Conservation (phyloP, 2,329 filamentous ascomycete species). For the Colletotrichum sp. region DNA sequence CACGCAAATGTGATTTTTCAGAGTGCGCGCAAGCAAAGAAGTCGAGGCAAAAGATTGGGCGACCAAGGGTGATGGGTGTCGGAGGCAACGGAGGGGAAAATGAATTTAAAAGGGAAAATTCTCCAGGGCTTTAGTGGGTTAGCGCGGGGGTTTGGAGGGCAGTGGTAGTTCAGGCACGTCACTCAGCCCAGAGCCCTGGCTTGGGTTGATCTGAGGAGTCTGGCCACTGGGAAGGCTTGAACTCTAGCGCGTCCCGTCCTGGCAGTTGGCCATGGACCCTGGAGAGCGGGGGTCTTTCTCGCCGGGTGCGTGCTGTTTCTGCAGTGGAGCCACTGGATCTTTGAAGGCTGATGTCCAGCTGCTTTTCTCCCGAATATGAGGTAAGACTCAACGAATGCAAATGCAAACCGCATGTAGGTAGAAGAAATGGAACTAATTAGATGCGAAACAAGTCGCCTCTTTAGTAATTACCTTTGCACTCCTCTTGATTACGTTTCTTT, state of each 20-base stretch:
- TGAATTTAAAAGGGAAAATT: slow-evolving; percentile 24
- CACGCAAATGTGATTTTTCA: neutral
- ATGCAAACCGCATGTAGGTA: neutral
- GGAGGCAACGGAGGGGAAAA: slow-evolving; percentile 19
- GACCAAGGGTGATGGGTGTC: neutral
- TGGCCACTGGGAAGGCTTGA: neutral
- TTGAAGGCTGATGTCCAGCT: neutral
- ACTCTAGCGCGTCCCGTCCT: slow-evolving; percentile 5
- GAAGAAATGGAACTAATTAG: neutral
- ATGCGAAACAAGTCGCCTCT: neutral
- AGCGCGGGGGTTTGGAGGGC: slow-evolving; percentile 22
- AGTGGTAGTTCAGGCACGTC: slow-evolving; percentile 16
- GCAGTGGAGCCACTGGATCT: neutral
- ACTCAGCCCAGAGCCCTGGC: slow-evolving; percentile 11
- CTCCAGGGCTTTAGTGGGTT: slow-evolving; percentile 25
- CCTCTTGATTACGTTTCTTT: neutral
- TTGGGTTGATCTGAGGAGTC: neutral
- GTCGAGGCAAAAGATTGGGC: neutral
- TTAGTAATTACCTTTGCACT: neutral
- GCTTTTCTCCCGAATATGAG: neutral
- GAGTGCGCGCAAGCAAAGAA: neutral
- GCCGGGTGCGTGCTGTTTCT: neutral
- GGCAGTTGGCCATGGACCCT: slow-evolving; percentile 11
- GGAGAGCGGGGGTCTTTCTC: slow-evolving; percentile 4
- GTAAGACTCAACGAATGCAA: neutral